These are phyloP conservation scores for Mucor saturninus DNA, from an alignment of 371 early-diverging fungal genomes.

Conservation along the genomic window DNA sequence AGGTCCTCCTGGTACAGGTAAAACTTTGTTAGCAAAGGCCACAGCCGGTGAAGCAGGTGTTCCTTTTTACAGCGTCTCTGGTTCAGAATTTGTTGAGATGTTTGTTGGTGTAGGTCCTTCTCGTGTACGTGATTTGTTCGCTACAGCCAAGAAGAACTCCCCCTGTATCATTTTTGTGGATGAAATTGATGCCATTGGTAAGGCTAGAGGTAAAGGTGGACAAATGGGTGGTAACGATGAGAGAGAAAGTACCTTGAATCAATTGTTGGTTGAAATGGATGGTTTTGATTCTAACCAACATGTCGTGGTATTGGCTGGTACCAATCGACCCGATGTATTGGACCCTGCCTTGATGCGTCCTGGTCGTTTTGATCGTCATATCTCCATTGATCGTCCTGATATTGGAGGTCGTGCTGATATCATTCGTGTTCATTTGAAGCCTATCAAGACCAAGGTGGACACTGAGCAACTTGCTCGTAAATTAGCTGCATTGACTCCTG, in stretches of 20 bases:
- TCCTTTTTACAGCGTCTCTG: conserved; percentile 96
- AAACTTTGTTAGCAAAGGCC: conserved; percentile 98
- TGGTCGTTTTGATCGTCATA: conserved; percentile 99
- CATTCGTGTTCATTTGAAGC: conserved; percentile 93
- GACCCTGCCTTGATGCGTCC: conserved; percentile 95
- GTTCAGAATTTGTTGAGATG: conserved; percentile 99
- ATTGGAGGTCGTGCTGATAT: conserved; percentile 94
- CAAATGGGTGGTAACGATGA: conserved; percentile 92
- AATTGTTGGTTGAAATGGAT: conserved; percentile 99
- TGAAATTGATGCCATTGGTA: conserved; percentile 99
- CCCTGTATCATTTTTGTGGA: conserved; percentile 99
- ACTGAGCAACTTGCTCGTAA: conserved; percentile 72
- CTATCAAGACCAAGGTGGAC: conserved; percentile 89
- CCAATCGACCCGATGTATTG: conserved; percentile 92
- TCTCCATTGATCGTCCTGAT: conserved; percentile 96
- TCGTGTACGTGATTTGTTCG: conserved; percentile 97
- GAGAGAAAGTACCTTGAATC: conserved; percentile 97
- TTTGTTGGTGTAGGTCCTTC: conserved; percentile 99
- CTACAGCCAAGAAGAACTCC: conserved; percentile 94
- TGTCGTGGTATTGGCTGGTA: conserved; percentile 93
- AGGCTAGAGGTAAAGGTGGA: conserved; percentile 93
- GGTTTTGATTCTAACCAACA: conserved; percentile 95
- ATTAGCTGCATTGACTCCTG: conserved; percentile 94
- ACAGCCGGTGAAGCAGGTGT: conserved; percentile 99
- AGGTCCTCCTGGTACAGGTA: conserved; percentile 99